Evolutionary conservation across 306 rosid species (phyloP).

Genomic region (Medicago lupulina): DNA sequence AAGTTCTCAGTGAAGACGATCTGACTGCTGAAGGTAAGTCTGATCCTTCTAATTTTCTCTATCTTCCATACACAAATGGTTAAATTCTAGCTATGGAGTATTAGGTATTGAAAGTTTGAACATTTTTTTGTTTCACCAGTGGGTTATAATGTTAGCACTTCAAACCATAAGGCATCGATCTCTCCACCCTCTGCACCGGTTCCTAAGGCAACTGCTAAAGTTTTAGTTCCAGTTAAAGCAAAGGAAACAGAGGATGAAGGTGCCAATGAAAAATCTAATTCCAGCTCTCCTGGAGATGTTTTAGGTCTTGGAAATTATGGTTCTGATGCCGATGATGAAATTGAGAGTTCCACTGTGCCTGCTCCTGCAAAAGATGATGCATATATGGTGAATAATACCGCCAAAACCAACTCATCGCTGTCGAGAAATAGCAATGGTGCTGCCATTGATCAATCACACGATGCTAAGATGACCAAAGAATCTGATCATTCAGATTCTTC

Average conservation of each 20-base stretch:
- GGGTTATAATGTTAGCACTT: slow-evolving; percentile 47
- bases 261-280: slow-evolving; percentile 62
- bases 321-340: slow-evolving; percentile 80
- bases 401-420: slow-evolving; percentile 47
- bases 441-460: slow-evolving; percentile 47
- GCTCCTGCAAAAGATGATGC: slow-evolving; percentile 48
- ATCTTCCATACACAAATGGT: not conserved
- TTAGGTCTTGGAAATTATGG: slow-evolving; percentile 97
- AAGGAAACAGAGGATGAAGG: slow-evolving; percentile 62
- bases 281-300: slow-evolving; percentile 79
- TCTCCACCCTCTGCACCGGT: slow-evolving; percentile 54
- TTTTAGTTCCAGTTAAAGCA: slow-evolving; percentile 64
- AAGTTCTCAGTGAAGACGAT: slow-evolving; percentile 85
- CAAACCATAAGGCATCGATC: slow-evolving; percentile 59
- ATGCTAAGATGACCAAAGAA: slow-evolving; percentile 47
- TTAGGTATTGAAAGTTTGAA: slow-evolving; percentile 22
- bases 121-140: slow-evolving; percentile 50
- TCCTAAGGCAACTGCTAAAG: slow-evolving; percentile 72
- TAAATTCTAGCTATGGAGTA: slow-evolving; percentile 13
- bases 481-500: slow-evolving; percentile 49
- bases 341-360: slow-evolving; percentile 58
- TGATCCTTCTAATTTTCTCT: slow-evolving; percentile 20
- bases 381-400: slow-evolving; percentile 46
- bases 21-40: slow-evolving; percentile 66
- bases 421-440: slow-evolving; percentile 52